A percentile compares a stretch with the other conserved stretches of the same genome.
These are phyloP conservation scores for Thielaviopsis populi DNA, from an alignment of 2,329 filamentous ascomycete genomes.

Conservation along the genomic window DNA sequence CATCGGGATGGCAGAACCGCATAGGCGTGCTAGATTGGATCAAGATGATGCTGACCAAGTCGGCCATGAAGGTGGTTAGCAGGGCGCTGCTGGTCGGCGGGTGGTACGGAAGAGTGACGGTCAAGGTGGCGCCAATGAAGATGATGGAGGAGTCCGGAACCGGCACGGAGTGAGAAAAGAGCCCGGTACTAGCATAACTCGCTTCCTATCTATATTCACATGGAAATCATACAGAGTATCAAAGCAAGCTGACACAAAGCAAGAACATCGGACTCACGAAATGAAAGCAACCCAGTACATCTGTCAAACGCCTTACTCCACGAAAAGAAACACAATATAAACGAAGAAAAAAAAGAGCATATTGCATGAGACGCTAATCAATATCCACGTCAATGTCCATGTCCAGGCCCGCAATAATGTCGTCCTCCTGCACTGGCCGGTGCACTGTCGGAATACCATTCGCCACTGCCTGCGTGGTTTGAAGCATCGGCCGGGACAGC, in stretches of 20 bases:
- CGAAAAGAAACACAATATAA: background rate
- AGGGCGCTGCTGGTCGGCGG: constrained; percentile 10
- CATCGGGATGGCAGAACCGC: background rate
- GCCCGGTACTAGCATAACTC: background rate
- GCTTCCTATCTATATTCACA: background rate
- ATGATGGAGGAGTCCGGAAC: background rate
- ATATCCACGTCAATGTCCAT: constrained; percentile 76
- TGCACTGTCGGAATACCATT: constrained; percentile 50
- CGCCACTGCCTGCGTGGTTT: constrained; percentile 23
- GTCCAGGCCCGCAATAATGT: constrained; percentile 79
- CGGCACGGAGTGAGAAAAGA: background rate
- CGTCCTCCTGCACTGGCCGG: constrained; percentile 73
- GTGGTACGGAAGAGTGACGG: constrained; percentile 15
- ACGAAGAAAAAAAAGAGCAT: background rate
- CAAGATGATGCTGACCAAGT: constrained; percentile 5
- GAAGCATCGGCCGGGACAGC: constrained; percentile 13
- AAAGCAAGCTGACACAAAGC: background rate
- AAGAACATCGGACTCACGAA: background rate
- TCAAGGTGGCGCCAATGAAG: constrained; percentile 6
- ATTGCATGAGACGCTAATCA: background rate
- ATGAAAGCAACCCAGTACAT: background rate
- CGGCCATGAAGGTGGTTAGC: constrained; percentile 5
- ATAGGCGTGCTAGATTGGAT: background rate
- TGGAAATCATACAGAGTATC: background rate
- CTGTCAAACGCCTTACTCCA: background rate